phyloP scores from a whole-genome alignment of 1,284 basidiomycete species.

The Schizophyllum amplum region DNA sequence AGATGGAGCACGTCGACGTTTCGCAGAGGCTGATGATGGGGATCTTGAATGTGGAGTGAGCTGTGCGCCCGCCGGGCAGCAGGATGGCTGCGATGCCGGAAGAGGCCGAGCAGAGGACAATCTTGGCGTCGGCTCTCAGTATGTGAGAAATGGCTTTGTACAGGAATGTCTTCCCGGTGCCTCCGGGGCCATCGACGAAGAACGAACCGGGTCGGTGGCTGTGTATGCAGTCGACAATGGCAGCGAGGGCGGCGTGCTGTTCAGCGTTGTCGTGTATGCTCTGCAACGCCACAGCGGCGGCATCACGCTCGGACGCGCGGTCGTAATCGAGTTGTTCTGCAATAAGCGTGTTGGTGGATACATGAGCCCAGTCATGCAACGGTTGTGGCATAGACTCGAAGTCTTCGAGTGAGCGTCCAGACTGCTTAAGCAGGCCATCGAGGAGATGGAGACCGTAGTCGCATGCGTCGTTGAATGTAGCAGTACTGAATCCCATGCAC shows the following conservation, averaged over 20 bases:
- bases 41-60: slow-evolving; percentile 25
- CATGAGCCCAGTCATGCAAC: neutral
- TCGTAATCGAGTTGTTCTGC: neutral
- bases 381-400: slow-evolving; percentile 2
- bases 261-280: slow-evolving; percentile 26
- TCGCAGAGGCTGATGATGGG: slow-evolving; percentile 16
- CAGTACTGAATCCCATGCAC: neutral
- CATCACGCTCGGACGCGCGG: slow-evolving; percentile 16
- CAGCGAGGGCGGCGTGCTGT: neutral
- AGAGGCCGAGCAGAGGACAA: slow-evolving; percentile 29
- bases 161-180: slow-evolving; percentile 33
- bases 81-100: slow-evolving; percentile 29
- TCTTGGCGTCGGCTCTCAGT: slow-evolving; percentile 12
- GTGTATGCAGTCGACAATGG: slow-evolving; percentile 11
- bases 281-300: slow-evolving; percentile 20
- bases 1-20: slow-evolving; percentile 20
- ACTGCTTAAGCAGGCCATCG: neutral
- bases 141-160: slow-evolving; percentile 22
- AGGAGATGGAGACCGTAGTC: neutral
- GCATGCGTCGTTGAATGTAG: neutral
- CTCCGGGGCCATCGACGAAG: slow-evolving; percentile 31
- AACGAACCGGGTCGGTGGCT: slow-evolving; percentile 13
- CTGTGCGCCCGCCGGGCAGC: slow-evolving; percentile 22
- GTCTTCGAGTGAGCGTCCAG: neutral
- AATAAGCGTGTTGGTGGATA: neutral